phyloP scores from a whole-genome alignment of 805 yeast species.

The Dipodascopsis uninucleata region DNA sequence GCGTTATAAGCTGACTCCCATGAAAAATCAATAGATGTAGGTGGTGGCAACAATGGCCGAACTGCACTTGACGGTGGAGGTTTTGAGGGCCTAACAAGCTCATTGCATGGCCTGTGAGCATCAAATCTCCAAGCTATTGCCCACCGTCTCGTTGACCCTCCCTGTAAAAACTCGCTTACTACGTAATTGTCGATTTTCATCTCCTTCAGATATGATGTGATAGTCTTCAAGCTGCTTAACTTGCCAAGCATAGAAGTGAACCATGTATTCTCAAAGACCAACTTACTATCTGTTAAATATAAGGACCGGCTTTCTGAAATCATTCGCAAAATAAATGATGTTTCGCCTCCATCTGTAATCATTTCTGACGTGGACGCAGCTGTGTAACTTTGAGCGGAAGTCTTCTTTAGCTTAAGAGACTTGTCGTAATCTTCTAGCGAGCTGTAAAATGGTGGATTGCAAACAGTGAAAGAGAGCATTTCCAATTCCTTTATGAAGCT shows the following conservation, averaged over 20 bases:
- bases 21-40: background rate
- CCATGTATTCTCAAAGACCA: slow-evolving; percentile 33
- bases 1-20: slow-evolving; percentile 1
- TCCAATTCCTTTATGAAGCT: background rate
- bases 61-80: slow-evolving; percentile 1
- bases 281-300: slow-evolving; percentile 9
- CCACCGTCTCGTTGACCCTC: slow-evolving; percentile 27
- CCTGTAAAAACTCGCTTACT: slow-evolving; percentile 26
- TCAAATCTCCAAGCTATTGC: slow-evolving; percentile 26
- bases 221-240: slow-evolving; percentile 9
- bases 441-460: slow-evolving; percentile 54
- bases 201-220: slow-evolving; percentile 12
- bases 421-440: slow-evolving; percentile 37
- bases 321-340: slow-evolving; percentile 39
- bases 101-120: slow-evolving; percentile 5
- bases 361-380: slow-evolving; percentile 41
- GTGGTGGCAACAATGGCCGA: slow-evolving; percentile 3
- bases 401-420: slow-evolving; percentile 31
- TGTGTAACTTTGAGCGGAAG: slow-evolving; percentile 30
- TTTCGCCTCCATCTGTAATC: slow-evolving; percentile 48
- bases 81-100: slow-evolving; percentile 7
- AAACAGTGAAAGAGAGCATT: slow-evolving; percentile 39
- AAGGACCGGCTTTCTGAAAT: slow-evolving; percentile 36
- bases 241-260: slow-evolving; percentile 43
- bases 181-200: slow-evolving; percentile 17